Base-by-base conservation (phyloP, 129 eudicot species). In the Saposhnikovia divaricata region DNA sequence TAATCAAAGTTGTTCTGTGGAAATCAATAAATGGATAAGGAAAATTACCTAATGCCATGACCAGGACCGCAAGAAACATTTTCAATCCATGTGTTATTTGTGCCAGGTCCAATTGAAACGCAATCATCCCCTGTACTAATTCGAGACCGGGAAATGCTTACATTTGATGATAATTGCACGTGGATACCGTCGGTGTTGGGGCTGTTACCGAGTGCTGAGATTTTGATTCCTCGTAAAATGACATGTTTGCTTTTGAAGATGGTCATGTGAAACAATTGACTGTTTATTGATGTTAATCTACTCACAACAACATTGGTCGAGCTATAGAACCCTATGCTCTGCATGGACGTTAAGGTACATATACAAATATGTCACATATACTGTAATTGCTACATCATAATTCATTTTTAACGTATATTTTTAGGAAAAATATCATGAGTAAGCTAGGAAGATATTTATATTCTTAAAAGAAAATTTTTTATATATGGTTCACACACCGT, bases 1-100 rank as follows among this genome's bases (percentile, higher is more conserved):
- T 6, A 43, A 10, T 46, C 0, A 46, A 12, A 14, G 2, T 46
- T 11, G 4, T 46, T 11, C 3, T 46, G 50, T 46, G 0, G 12
- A 46, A 46, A 46, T 46, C 50, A 19, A n/a, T 14, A 65, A n/a
- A n/a, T n/a, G 0, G 28, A 61, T n/a, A 1, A 3, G 50, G 50
- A 46, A 46, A 46, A 25, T 37, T 84, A 87, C 91, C 91, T 85
- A 21, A 87, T 87, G 76, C 91, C 91, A 48, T 87, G 91, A 47
- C 91, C 88, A 28, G 88, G 88, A 42, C 88, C 88, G 21, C 91
- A 87, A 5, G 81, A 78, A 61, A 87, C 61, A 69, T 72, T 57
- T 73, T 87, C 79, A 38, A 85, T 78, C 86, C 84, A 78, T 11
- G 81, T 31, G 73, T 87, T 83, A 1, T 78, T 59, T 1, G 72